These are phyloP conservation scores for Trichoderma sp. DNA, from an alignment of 2,329 filamentous ascomycete genomes.

Conservation along the genomic window DNA sequence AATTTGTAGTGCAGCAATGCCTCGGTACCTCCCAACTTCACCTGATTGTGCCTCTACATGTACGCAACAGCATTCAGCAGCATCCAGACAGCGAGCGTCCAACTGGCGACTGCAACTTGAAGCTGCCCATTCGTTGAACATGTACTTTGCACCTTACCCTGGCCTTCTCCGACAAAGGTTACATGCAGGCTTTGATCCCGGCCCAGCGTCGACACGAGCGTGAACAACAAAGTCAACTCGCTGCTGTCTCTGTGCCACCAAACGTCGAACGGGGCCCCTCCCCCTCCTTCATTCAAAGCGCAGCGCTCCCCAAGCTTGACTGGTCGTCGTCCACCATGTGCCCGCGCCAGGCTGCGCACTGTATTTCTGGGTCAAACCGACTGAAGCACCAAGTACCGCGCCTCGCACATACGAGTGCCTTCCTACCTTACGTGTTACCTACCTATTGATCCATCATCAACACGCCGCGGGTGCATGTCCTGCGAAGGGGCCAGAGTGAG, in stretches of 20 bases:
- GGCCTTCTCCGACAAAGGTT: neutral
- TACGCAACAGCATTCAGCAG: neutral
- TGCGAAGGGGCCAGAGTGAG: too few species aligned
- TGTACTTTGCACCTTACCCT: neutral
- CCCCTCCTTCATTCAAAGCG: conserved; percentile 26
- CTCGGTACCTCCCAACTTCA: too few species aligned
- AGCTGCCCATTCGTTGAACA: too few species aligned
- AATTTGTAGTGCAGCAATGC: too few species aligned
- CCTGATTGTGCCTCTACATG: neutral
- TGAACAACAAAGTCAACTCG: neutral
- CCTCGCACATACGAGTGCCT: neutral
- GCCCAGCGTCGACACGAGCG: neutral
- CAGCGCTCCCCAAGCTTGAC: conserved; percentile 21
- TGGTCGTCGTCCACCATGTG: conserved; percentile 28
- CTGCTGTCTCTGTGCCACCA: conserved; percentile 10
- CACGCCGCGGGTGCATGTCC: neutral
- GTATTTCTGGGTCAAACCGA: neutral
- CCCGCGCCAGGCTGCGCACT: conserved; percentile 26
- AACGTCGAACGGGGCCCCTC: conserved; percentile 19
- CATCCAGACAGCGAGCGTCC: neutral
- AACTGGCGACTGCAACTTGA: neutral
- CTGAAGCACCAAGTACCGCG: neutral
- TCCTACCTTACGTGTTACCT: neutral
- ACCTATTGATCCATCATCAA: neutral
- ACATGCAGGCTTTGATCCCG: conserved; percentile 8